Conservation (phyloP, 441 rosid species). For the Lepidium campestre region DNA sequence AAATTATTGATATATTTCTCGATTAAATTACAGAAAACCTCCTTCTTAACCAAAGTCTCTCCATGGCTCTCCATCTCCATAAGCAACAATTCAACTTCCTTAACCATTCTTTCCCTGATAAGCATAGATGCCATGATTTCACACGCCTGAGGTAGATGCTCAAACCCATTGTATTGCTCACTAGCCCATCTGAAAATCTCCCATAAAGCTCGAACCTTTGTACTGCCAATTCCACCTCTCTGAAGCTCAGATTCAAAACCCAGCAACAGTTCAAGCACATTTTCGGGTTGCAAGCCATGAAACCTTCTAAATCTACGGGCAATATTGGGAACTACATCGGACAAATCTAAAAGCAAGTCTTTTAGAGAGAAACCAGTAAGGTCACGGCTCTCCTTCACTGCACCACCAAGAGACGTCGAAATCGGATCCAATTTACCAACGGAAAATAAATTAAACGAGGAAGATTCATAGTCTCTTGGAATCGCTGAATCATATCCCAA, state of each 20-base stretch:
- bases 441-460: slow-evolving; percentile 24
- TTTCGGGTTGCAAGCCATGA: slow-evolving; percentile 39
- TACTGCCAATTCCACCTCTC: slow-evolving; percentile 29
- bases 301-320: slow-evolving; percentile 52
- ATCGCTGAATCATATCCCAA: slow-evolving; percentile 1
- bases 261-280: slow-evolving; percentile 56
- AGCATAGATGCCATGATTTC: slow-evolving; percentile 68
- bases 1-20: slow-evolving; percentile 38
- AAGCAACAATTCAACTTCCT: slow-evolving; percentile 57
- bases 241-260: slow-evolving; percentile 45
- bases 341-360: slow-evolving; percentile 47
- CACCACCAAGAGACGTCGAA: background rate
- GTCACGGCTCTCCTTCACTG: slow-evolving; percentile 14
- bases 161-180: slow-evolving; percentile 41
- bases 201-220: slow-evolving; percentile 64
- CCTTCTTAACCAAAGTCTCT: slow-evolving; percentile 32
- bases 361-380: slow-evolving; percentile 34
- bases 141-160: slow-evolving; percentile 47
- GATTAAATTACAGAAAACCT: slow-evolving; percentile 42
- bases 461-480: slow-evolving; percentile 27
- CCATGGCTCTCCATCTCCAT: slow-evolving; percentile 43
- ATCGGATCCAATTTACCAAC: slow-evolving; percentile 15
- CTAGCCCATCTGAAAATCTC: slow-evolving; percentile 48
- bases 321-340: slow-evolving; percentile 49
- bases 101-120: slow-evolving; percentile 44